Percentiles rank a stretch among this genome's conserved stretches.
phyloP scores from a whole-genome alignment of 371 early-diverging fungal genomes.

The Dipsacomyces acuminosporus region DNA sequence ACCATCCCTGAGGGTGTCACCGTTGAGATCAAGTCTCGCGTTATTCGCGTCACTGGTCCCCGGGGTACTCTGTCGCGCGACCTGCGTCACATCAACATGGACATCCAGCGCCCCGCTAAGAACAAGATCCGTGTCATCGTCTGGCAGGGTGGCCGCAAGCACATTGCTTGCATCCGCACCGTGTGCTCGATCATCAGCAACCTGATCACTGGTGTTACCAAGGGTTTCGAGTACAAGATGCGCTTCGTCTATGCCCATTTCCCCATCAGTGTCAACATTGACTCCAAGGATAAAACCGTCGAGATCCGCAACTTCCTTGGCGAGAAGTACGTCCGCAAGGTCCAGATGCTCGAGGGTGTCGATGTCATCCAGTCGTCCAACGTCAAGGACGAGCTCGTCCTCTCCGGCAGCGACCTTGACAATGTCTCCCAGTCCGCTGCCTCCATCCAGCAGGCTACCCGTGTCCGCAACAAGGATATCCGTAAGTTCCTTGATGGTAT shows the following conservation, averaged over 20 bases:
- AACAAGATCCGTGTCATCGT: conserved; percentile 78
- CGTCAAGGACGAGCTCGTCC: conserved; percentile 96
- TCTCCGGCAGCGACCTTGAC: conserved; percentile 95
- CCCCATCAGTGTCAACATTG: conserved; percentile 98
- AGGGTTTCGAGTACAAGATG: conserved; percentile 99
- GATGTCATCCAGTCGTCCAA: conserved; percentile 72
- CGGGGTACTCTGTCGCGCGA: conserved; percentile 90
- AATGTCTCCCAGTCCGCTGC: conserved; percentile 98
- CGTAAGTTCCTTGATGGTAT: conserved; percentile 99
- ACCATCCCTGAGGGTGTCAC: conserved; percentile 72
- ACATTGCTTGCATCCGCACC: conserved; percentile 97
- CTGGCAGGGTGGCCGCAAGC: conserved; percentile 98
- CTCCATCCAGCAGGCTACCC: conserved; percentile 79
- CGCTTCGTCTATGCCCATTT: conserved; percentile 99
- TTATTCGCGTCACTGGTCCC: conserved; percentile 74
- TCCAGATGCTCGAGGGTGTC: conserved; percentile 92
- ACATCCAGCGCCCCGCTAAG: conserved; percentile 72
- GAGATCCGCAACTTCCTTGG: conserved; percentile 99
- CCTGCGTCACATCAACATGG: conserved; percentile 93
- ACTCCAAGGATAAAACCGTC: conserved; percentile 69
- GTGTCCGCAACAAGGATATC: conserved; percentile 94
- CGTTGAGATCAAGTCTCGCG: conserved; percentile 72
- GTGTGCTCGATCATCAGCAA: conserved; percentile 96
- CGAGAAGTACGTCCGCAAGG: conserved; percentile 90
- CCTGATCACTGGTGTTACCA: conserved; percentile 98